Evolutionary conservation across 805 yeast genomes (phyloP).

Genomic region (Metschnikowia dekortorum): DNA sequence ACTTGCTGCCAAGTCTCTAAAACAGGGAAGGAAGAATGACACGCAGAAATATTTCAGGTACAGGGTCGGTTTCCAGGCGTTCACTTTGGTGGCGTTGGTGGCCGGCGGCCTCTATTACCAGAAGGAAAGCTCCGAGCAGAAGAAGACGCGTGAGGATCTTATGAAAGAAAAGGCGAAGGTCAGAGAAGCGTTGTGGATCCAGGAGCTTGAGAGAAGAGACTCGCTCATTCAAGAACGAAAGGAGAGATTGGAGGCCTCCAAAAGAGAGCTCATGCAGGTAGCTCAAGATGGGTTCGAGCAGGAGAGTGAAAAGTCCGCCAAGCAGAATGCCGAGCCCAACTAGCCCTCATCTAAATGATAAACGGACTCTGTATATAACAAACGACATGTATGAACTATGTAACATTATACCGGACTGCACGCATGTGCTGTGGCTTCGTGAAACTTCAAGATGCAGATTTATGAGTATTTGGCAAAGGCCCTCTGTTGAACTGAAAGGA

Average conservation of each 20-base stretch:
- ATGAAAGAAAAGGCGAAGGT: constrained; percentile 74
- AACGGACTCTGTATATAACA: neutral
- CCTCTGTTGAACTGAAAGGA: neutral
- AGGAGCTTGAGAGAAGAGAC: constrained; percentile 85
- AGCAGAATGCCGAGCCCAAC: neutral
- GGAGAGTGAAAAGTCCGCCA: constrained; percentile 8
- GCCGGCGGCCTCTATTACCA: constrained; percentile 75
- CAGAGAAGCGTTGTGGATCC: constrained; percentile 86
- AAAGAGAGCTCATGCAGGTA: constrained; percentile 35
- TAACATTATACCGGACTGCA: neutral
- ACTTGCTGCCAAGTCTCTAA: constrained; percentile 71
- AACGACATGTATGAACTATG: neutral
- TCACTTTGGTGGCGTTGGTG: constrained; percentile 76
- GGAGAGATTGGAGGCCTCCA: constrained; percentile 57
- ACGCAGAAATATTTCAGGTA: constrained; percentile 88
- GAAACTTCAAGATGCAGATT: neutral
- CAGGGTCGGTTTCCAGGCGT: constrained; percentile 84
- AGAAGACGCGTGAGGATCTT: constrained; percentile 50
- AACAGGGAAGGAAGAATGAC: constrained; percentile 63
- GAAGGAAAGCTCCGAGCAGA: constrained; percentile 39
- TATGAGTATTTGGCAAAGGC: neutral
- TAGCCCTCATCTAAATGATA: neutral
- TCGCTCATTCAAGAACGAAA: constrained; percentile 63
- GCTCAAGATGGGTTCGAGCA: constrained; percentile 32
- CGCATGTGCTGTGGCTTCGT: neutral